Percentiles rank a stretch among this genome's conserved stretches.
These are phyloP conservation scores for Carex myosuroides DNA, from an alignment of 176 grass and related monocot species.

Conservation along the genomic window DNA sequence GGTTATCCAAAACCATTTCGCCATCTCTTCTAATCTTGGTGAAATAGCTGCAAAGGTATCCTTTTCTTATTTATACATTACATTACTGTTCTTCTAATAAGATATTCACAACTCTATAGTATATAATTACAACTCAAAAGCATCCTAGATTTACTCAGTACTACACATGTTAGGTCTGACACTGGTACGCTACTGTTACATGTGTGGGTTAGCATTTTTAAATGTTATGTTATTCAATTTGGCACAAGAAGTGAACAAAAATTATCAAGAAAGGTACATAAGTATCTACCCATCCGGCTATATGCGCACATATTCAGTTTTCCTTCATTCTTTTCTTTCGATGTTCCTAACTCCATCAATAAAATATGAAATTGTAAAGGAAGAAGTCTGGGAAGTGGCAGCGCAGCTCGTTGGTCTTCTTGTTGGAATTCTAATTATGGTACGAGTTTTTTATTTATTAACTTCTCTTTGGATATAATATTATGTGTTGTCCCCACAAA, in stretches of 20 bases:
- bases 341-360: not conserved
- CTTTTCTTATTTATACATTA: not conserved
- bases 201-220: not conserved
- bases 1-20: slow-evolving; percentile 94
- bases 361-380: slow-evolving; percentile 32
- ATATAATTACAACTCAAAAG: slow-evolving; percentile 3
- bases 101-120: not conserved
- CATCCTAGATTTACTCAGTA: not conserved
- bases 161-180: not conserved
- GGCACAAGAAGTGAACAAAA: not conserved
- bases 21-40: slow-evolving; percentile 72
- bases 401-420: slow-evolving; percentile 70
- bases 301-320: not conserved
- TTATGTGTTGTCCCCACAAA: slow-evolving; percentile 1
- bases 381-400: slow-evolving; percentile 99
- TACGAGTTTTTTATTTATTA: slow-evolving; percentile 27
- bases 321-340: not conserved
- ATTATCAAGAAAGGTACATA: not conserved
- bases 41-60: slow-evolving; percentile 94
- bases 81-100: slow-evolving; percentile 1
- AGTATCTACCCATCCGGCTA: not conserved
- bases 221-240: not conserved
- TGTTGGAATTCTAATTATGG: slow-evolving; percentile 66
- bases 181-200: not conserved
- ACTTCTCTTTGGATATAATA: slow-evolving; percentile 3